Percentiles rank a stretch among this genome's conserved stretches.
Evolutionary conservation across 768 basidiomycete genomes (phyloP).

Genomic region (Hortiboletus campestris): DNA sequence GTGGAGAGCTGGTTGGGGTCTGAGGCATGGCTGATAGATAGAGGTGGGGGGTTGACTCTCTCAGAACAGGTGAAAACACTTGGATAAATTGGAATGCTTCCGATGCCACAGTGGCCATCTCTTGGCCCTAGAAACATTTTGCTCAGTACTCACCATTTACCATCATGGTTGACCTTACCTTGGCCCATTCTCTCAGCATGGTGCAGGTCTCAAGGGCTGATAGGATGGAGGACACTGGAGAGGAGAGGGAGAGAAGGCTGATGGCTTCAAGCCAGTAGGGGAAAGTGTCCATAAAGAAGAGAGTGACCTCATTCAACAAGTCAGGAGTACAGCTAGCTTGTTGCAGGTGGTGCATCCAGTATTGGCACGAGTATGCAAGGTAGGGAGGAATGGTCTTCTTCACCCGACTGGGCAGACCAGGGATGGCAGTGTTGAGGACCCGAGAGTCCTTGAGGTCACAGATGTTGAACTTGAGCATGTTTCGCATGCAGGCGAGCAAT

Average conservation of each 20-base stretch:
- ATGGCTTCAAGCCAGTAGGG: conserved; percentile 27
- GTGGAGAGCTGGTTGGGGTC: neutral
- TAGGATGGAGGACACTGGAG: neutral
- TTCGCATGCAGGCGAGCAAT: conserved; percentile 1
- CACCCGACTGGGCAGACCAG: neutral
- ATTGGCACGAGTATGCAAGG: neutral
- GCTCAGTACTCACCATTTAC: neutral
- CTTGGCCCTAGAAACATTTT: neutral
- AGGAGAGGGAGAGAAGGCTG: conserved; percentile 4
- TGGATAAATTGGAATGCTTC: conserved; percentile 2
- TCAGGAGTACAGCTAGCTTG: neutral
- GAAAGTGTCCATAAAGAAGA: neutral
- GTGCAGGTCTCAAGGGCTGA: neutral
- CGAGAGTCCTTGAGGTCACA: neutral
- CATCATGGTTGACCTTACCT: neutral
- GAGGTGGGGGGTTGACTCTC: neutral
- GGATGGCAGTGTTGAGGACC: neutral
- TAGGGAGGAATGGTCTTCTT: neutral
- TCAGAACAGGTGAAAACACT: conserved; percentile 1
- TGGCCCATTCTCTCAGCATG: neutral
- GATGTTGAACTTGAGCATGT: too few relatives aligned
- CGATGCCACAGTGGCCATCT: neutral
- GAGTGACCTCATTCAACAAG: neutral
- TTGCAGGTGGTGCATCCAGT: conserved; percentile 2
- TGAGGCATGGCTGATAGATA: neutral